These are phyloP conservation scores for Penicillium glabrum DNA, from an alignment of 2,329 filamentous ascomycete species.

Conservation along the genomic window DNA sequence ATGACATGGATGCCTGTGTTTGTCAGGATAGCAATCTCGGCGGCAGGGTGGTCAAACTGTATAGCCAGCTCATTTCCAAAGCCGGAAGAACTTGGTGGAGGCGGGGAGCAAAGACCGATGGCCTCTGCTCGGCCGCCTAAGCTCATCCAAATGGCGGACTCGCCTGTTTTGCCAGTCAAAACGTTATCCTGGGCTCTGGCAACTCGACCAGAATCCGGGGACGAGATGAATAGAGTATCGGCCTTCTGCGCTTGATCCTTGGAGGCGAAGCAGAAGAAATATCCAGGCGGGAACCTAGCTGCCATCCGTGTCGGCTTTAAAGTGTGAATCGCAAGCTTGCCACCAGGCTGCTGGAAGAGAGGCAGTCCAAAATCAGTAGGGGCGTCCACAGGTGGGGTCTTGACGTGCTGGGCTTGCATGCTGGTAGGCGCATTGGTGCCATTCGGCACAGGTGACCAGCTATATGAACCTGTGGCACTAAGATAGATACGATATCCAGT, in stretches of 20 bases:
- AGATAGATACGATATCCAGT: conserved; percentile 91
- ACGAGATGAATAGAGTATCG: conserved; percentile 77
- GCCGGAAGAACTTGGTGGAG: conserved; percentile 64
- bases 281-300: conserved; percentile 74
- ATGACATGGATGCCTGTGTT: conserved; percentile 88
- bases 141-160: conserved; percentile 77
- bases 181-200: conserved; percentile 54
- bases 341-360: conserved; percentile 33
- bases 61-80: conserved; percentile 95
- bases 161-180: conserved; percentile 64
- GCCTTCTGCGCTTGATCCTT: conserved; percentile 59
- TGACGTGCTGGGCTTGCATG: conserved; percentile 97
- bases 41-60: conserved; percentile 82
- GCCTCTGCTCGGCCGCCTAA: conserved; percentile 74
- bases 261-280: conserved; percentile 81
- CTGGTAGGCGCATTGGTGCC: conserved; percentile 75
- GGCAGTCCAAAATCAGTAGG: conserved; percentile 27
- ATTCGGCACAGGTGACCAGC: conserved; percentile 54
- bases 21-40: conserved; percentile 87
- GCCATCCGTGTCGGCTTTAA: conserved; percentile 43
- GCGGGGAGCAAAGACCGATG: conserved; percentile 71
- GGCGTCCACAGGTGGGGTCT: conserved; percentile 70
- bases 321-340: conserved; percentile 48
- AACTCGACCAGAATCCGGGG: conserved; percentile 85
- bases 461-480: conserved; percentile 76